Conservation (phyloP, 352 stramenopile species). For the Globisporangium canariense region DNA sequence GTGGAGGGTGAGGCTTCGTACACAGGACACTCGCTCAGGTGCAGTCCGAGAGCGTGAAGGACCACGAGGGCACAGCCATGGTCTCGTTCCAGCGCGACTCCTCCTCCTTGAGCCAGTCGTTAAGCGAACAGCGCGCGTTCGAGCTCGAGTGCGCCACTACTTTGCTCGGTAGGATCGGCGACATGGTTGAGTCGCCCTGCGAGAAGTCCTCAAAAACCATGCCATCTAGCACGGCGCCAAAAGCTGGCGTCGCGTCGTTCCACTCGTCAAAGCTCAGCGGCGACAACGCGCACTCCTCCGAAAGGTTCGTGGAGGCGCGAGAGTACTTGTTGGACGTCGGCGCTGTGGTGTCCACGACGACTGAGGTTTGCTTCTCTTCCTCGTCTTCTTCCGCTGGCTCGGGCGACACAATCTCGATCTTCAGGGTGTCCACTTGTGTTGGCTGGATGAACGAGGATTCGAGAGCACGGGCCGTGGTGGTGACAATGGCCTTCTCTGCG, state of each 20-base stretch:
- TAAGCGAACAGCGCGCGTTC: slow-evolving; percentile 32
- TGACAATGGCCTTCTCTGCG: not conserved
- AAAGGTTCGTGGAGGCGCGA: not conserved
- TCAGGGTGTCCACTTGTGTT: not conserved
- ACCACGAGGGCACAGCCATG: slow-evolving; percentile 54
- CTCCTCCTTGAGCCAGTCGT: slow-evolving; percentile 56
- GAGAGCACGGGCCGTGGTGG: not conserved
- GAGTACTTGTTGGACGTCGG: slow-evolving; percentile 28
- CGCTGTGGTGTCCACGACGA: slow-evolving; percentile 14
- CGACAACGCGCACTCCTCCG: slow-evolving; percentile 28
- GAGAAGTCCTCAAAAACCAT: slow-evolving; percentile 44
- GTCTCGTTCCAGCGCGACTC: slow-evolving; percentile 55
- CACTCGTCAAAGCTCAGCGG: slow-evolving; percentile 65
- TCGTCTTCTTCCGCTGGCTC: slow-evolving; percentile 1
- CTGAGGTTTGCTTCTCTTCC: not conserved
- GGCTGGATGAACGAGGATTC: not conserved
- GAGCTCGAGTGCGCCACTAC: slow-evolving; percentile 3
- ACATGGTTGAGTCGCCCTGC: slow-evolving; percentile 28
- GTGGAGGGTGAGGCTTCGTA: not conserved
- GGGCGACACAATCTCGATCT: slow-evolving; percentile 1
- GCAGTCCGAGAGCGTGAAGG: slow-evolving; percentile 49
- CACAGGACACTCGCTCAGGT: slow-evolving; percentile 15
- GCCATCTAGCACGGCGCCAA: slow-evolving; percentile 42
- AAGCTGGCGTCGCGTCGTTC: slow-evolving; percentile 34
- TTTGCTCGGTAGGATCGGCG: slow-evolving; percentile 8